Conservation (phyloP, 2,329 filamentous ascomycete species). For the Talaromyces sp. region DNA sequence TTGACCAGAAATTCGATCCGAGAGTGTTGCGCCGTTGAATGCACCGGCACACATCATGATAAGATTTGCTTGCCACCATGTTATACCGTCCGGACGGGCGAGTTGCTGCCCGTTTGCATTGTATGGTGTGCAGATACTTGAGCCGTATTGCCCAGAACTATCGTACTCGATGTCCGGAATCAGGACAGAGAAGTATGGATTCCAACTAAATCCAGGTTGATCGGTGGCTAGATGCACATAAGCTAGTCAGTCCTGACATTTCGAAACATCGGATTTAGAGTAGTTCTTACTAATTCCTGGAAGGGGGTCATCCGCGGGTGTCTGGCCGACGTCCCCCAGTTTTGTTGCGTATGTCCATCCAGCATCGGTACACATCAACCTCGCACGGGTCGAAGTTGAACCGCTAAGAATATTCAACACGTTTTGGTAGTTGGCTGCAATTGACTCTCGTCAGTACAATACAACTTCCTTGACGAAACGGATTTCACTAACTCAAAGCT, state of each 20-base stretch:
- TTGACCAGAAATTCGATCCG: neutral
- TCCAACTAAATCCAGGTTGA: constrained; percentile 3
- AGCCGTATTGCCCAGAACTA: neutral
- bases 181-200: neutral
- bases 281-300: neutral
- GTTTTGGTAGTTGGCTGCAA: neutral
- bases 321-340: neutral
- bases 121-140: neutral
- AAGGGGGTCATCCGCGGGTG: neutral
- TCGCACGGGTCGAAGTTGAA: constrained; percentile 3
- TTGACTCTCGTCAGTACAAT: neutral
- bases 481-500: neutral
- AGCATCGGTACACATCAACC: neutral
- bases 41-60: neutral
- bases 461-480: no score
- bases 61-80: constrained; percentile 4
- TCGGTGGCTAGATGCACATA: neutral
- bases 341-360: constrained; percentile 1
- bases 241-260: neutral
- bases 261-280: neutral
- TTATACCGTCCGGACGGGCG: neutral
- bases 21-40: neutral
- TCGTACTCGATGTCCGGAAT: neutral
- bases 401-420: neutral
- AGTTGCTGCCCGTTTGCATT: neutral